Base-by-base conservation (phyloP, 441 rosid species). In the Eutrema salsugineum region DNA sequence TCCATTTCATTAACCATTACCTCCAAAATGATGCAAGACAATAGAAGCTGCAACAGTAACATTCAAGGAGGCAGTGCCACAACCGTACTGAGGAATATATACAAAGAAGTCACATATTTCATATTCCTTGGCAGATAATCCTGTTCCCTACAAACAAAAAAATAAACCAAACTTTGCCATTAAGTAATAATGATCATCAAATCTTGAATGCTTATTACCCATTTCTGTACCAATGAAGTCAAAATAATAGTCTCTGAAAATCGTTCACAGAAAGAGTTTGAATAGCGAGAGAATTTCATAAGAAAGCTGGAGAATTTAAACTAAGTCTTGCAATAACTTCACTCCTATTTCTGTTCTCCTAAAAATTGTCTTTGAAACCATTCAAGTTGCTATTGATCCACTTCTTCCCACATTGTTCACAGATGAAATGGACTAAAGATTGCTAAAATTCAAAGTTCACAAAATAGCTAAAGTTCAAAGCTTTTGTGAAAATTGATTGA, bases 21-120 rank as follows among this genome's bases (percentile, higher is more conserved):
- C 97, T 87, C 91, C 97, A 79, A 94, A 94, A 54, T 91, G 97
- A 82, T 91, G 99, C 80, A 91, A 76, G 49, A 90, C 96, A 15
- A 91, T 91, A 49, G 97, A 94, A 75, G 99, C 99, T 11, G 97
- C 97, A 14, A 94, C 86, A 10, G 99, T 91, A 70, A 91, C 99
- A 85, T 90, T 94, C 77, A 91, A 72, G 0, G 97, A 94, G 46
- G 97, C 99, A 49, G 97, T 94, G 69, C 97, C 99, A 71, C 87
- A 72, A 7, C 97, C 97, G 69, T 91, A 94, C 46, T 91, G 97
- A 42, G 99, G 99, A 50, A 88, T 91, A 47, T 94, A 94, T 10
- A 90, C 91, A 66, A 91, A 91, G 79, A 88, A 88, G 71, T 94
- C 99, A 16, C 97, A 91, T 36, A 94, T 84, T 79, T 94, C 94